Base-by-base conservation (phyloP, 352 stramenopile genomes). In the Thalassiosira allenii region DNA sequence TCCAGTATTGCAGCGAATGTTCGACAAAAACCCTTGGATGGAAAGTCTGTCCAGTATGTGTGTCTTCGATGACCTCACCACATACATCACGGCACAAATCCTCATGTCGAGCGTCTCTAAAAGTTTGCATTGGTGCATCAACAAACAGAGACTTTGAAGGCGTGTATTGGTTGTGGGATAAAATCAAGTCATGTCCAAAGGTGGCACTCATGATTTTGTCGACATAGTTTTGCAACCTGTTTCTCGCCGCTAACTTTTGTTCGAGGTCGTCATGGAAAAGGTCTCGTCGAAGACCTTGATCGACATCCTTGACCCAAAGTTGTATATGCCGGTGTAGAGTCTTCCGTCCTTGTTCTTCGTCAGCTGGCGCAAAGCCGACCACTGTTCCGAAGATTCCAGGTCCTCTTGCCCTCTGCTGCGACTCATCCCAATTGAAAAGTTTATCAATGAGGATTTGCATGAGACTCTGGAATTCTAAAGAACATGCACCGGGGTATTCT, bases 51-150 rank as follows among this genome's bases (percentile, higher is more conserved):
- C 44, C 44, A 22, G 20, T 29, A 6, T 29, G 11, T 57, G 43
- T 58, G 62, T 47, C 57, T 17, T 41, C 20, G 12, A 71, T 43
- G 1, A 71, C 23, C 29, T 71, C 20, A 20, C 62, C 62, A 6
- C 59, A 47, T n/a, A 71, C 29, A 41, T 44, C 25, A 30, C 44
- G 43, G 27, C 62, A 71, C 25, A 58, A 32, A 56, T 59, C 43
- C 40, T 59, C 29, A 27, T 71, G 62, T 47, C 43, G 25, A 61
- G 62, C 62, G 20, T 61, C 47, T 3, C 62, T 17, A 22, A 71
- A 34, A 40, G 49, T 49, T 40, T 71, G 3, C 1, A 65, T 54
- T 22, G 32, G 30, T 17, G 37, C 32, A 2, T 9, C 33, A 2
- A 32, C 27, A 29, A 3, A 20, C 3, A 2, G 2, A 4, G 17